phyloP scores from a whole-genome alignment of 2,329 filamentous ascomycete species.

The Fusarium siculi region DNA sequence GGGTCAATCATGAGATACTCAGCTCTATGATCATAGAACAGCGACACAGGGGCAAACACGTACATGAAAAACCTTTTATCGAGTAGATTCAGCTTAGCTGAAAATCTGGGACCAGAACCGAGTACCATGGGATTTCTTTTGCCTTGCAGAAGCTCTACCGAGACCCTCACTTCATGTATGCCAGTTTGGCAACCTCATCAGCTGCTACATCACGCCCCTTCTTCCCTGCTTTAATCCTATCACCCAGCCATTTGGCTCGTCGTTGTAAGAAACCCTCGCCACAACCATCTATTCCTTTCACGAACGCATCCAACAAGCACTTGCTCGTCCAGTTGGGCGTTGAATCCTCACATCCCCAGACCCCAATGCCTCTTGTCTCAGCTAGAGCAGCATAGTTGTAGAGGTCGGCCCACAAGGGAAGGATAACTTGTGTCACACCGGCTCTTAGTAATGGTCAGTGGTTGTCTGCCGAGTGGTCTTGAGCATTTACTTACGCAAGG shows the following conservation, averaged over 20 bases:
- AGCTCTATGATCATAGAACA: neutral
- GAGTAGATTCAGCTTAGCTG: rapidly evolving
- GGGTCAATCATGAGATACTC: neutral
- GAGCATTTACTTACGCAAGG: constrained; percentile 15
- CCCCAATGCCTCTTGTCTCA: constrained; percentile 55
- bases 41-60: no score
- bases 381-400: constrained; percentile 57
- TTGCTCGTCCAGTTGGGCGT: constrained; percentile 47
- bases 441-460: constrained; percentile 33
- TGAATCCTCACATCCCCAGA: constrained; percentile 50
- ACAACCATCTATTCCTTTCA: constrained; percentile 1
- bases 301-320: constrained; percentile 44
- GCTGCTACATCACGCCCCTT: constrained; percentile 5
- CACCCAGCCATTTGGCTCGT: neutral
- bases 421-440: constrained; percentile 57
- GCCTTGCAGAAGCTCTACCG: neutral
- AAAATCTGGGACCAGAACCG: neutral
- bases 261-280: neutral
- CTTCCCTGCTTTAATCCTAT: neutral
- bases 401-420: constrained; percentile 59
- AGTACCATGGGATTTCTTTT: neutral
- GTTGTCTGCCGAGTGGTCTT: rapidly evolving
- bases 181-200: neutral
- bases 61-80: rapidly evolving
- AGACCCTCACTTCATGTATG: neutral